Evolutionary conservation across 257 asterid species (phyloP), one percentile per base, ranked within the genome.

Genomic region (Solanum microdontum): DNA sequence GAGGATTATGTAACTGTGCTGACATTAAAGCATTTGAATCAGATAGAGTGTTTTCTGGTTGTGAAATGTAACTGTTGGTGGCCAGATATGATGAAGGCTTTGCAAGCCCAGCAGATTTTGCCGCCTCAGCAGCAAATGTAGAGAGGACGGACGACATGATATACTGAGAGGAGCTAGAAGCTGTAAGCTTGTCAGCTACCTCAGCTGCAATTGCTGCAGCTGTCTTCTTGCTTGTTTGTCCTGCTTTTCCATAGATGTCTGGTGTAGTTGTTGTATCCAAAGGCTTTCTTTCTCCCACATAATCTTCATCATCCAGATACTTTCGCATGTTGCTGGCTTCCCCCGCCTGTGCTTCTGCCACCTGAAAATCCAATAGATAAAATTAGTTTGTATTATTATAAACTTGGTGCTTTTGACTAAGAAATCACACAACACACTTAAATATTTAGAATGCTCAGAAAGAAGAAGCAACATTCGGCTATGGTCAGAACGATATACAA

Each of bases 61-160:
- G 88, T 51, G 91, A 73, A 64, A 79, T 80, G 8, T 93, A 83
- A 88, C 51, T 89, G 82, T 84, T 90, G 87, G 79, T 89, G 26
- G 90, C 19, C 60, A 95, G 83, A 45, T 93, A 26, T 24, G 94
- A 43, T 24, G 96, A 89, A 60, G 95, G 86, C 8, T 93, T 90
- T 60, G 94, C 87, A 55, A 94, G 91, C 64, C 95, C 94, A 6
- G 95, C 95, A n/a, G 87, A 91, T 90, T 95, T 93, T 43, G 97
- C 97, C 87, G 91, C 98, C 93, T 96, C 95, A 14, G 99, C 99
- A 51, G 98, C 99, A 90, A 94, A 96, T 34, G 97, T 86, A 5
- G 99, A 96, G 85, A 96, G 98, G 87, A 94, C 98, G 2, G 98
- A 94, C 8, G 94, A 82, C 98, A 96, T 95, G 87, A 96, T 96